Evolutionary conservation across 192 early-diverging fungal genomes (phyloP), one percentile per base, ranked within the genome.

Genomic region (Coemansia sp.): DNA sequence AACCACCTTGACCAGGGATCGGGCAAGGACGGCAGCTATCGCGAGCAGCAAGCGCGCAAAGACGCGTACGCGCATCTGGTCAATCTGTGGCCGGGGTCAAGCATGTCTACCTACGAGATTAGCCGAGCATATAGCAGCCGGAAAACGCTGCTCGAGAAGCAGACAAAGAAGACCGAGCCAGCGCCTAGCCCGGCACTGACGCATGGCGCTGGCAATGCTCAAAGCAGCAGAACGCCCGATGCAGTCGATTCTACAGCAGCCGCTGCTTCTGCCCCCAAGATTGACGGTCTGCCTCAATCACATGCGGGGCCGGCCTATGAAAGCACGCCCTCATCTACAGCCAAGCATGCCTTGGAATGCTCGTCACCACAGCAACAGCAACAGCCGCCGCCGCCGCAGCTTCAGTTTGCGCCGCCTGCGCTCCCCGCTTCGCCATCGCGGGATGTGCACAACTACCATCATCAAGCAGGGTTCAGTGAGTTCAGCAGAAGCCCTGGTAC

Each of bases 101-200:
- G 70, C 60, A 81, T 81, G 72, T 68, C 74, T 6, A 81, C 78
- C 0, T 81, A 81, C 29, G 78, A 81, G 64, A 72, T 81, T 39
- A 81, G 78, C 67, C 61, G 78, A 8, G 78, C 78, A 0, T 81
- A 81, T 55, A 81, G 78, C 30, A 81, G 78, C 50, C 78, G 78
- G 39, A 81, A 81, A 61, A 64, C 69, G 32, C 56, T 81, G 22
- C 59, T 81, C 1, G 78, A 81, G 30, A 81, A 63, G 58, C 78
- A 81, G 35, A 68, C 32, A 58, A 71, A 71, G 36, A 75, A 64
- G 56, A 22, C 59, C 2, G 78, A 75, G 9, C 10, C 35, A 13
- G 22, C 32, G n/a, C n/a, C 35, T 22, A 56, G 56, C 3, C 50
- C 18, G 25, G 34, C 49, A 0, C 45, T 50, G 30, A 14, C 39